phyloP scores from a whole-genome alignment of 179 eudicot genomes.

The Heliamphora pulchella region DNA sequence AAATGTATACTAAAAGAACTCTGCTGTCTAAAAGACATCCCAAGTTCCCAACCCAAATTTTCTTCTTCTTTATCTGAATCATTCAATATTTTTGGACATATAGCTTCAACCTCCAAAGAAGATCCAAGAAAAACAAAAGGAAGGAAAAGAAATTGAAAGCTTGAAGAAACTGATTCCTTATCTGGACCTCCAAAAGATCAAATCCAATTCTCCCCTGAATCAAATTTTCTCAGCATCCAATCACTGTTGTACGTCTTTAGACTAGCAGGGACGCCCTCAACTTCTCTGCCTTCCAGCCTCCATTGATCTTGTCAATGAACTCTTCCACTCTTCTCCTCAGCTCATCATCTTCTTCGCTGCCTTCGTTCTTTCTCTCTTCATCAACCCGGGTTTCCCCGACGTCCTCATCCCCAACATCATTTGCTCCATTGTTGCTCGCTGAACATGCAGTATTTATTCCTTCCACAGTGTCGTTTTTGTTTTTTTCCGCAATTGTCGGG shows the following conservation, averaged over 20 bases:
- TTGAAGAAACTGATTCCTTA: no score
- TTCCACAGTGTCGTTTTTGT: not conserved
- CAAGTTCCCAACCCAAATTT: no score
- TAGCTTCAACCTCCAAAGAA: no score
- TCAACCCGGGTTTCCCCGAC: not conserved
- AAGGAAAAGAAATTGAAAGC: no score
- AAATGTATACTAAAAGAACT: no score
- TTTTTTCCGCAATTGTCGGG: not conserved
- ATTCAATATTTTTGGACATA: no score
- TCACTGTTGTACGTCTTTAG: not conserved
- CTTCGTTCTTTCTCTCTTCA: conserved; percentile 8
- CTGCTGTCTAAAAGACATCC: no score
- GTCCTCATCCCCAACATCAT: not conserved
- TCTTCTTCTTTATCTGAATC: no score
- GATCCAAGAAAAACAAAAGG: no score
- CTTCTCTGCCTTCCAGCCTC: conserved; percentile 34
- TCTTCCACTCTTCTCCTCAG: conserved; percentile 29
- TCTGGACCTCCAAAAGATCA: no score
- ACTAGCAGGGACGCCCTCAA: conserved; percentile 9
- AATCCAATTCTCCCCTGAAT: no score
- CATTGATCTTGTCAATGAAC: conserved; percentile 33
- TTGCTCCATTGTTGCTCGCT: not conserved
- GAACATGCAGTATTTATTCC: not conserved
- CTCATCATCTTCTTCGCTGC: conserved; percentile 24
- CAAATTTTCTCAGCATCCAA: no score